Conservation (phyloP, 1,139 yeast species). For the Tardiomyces blankii region DNA sequence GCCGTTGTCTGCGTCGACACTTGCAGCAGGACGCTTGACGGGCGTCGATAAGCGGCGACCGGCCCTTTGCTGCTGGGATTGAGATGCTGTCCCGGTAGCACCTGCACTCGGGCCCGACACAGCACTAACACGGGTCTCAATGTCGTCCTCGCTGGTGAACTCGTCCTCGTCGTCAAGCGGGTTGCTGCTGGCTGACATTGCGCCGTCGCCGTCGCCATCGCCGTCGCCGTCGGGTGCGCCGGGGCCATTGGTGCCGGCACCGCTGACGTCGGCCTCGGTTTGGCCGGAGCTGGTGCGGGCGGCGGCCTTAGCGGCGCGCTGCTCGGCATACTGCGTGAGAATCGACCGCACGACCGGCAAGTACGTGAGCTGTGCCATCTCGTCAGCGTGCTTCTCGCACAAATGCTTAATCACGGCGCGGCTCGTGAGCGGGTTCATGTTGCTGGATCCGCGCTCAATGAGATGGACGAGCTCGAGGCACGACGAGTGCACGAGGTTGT, state of each 20-base stretch:
- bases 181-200: no score
- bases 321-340: background rate
- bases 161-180: background rate
- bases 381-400: background rate
- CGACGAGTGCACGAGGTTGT: slow-evolving; percentile 65
- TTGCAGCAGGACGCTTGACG: background rate
- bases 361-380: background rate
- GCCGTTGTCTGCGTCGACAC: background rate
- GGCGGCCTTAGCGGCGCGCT: background rate
- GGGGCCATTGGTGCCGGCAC: background rate
- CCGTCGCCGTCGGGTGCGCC: background rate
- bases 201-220: no score
- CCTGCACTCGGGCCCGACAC: background rate
- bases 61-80: background rate
- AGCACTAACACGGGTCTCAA: background rate
- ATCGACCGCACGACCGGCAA: background rate
- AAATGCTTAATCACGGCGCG: background rate
- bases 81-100: background rate
- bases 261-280: background rate
- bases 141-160: background rate
- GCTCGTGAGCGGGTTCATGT: background rate
- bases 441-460: background rate
- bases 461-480: slow-evolving; percentile 52
- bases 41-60: background rate
- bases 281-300: background rate